Evolutionary conservation across 768 basidiomycete species (phyloP).

Genomic region (Tubosaeta sp.): DNA sequence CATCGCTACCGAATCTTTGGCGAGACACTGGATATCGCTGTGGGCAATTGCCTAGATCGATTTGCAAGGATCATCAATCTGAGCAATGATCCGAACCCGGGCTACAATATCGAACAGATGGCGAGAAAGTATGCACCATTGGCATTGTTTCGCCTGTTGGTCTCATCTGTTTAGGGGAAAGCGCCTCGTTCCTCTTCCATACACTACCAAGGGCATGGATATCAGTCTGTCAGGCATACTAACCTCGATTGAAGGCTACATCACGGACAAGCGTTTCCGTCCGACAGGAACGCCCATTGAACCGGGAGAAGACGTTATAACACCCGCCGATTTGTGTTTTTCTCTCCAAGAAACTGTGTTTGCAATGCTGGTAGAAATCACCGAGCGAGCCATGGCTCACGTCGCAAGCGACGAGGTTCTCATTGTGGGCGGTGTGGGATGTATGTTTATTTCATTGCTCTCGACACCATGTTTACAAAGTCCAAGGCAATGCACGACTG

Average conservation of each 20-base stretch:
- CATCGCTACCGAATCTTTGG: constrained; percentile 98
- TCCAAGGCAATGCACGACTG: constrained; percentile 81
- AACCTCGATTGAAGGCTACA: constrained; percentile 84
- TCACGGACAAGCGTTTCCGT: constrained; percentile 80
- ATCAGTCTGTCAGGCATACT: constrained; percentile 93
- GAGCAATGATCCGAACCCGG: constrained; percentile 93
- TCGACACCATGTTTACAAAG: neutral
- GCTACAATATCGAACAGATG: constrained; percentile 95
- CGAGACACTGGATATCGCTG: constrained; percentile 98
- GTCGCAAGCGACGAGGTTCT: constrained; percentile 94
- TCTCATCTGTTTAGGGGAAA: constrained; percentile 57
- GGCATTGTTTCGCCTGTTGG: neutral
- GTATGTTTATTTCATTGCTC: constrained; percentile 47
- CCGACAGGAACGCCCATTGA: constrained; percentile 36
- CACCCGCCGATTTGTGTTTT: constrained; percentile 94
- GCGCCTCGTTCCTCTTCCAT: constrained; percentile 79
- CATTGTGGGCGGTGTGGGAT: constrained; percentile 99
- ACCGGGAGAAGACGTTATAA: constrained; percentile 65
- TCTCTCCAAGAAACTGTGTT: constrained; percentile 96
- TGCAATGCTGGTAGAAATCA: constrained; percentile 98
- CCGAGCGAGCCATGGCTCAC: constrained; percentile 98
- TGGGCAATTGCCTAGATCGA: constrained; percentile 96
- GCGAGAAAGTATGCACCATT: constrained; percentile 70
- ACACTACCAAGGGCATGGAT: constrained; percentile 99
- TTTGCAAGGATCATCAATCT: constrained; percentile 94